These are phyloP conservation scores for Fremontodendron californicum DNA, from an alignment of 345 rosid species.

Conservation along the genomic window DNA sequence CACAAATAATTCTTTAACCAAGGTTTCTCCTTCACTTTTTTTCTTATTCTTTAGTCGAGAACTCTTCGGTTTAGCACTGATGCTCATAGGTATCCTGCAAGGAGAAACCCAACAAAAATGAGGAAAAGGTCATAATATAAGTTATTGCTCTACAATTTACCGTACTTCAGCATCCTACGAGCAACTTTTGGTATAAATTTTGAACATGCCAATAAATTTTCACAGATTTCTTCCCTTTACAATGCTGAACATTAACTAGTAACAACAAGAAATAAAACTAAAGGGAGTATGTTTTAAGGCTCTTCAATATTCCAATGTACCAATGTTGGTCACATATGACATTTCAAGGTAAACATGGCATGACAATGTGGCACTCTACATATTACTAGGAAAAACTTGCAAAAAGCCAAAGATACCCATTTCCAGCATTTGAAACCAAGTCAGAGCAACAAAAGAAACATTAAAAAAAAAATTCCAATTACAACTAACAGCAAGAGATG, in stretches of 20 bases:
- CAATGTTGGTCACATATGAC: background rate
- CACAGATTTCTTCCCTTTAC: background rate
- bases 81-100: constrained; percentile 59
- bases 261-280: background rate
- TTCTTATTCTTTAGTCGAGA: constrained; percentile 88
- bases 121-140: constrained; percentile 4
- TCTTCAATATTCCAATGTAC: background rate
- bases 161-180: constrained; percentile 5
- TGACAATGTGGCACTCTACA: background rate
- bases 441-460: background rate
- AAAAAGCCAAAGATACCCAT: background rate
- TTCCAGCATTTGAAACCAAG: background rate
- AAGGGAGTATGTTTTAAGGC: background rate
- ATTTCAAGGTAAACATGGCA: background rate
- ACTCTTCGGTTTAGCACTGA: constrained; percentile 70
- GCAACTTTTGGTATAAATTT: background rate
- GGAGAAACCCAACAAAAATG: constrained; percentile 14
- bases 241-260: background rate
- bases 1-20: constrained; percentile 79
- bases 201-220: background rate
- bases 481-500: background rate
- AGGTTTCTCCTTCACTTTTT: constrained; percentile 79
- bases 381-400: background rate
- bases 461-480: background rate
- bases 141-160: background rate